A percentile compares a stretch with the other conserved stretches of the same genome.
Conservation (phyloP, 371 early-diverging fungal species). For the Phascolomyces articulosus region DNA sequence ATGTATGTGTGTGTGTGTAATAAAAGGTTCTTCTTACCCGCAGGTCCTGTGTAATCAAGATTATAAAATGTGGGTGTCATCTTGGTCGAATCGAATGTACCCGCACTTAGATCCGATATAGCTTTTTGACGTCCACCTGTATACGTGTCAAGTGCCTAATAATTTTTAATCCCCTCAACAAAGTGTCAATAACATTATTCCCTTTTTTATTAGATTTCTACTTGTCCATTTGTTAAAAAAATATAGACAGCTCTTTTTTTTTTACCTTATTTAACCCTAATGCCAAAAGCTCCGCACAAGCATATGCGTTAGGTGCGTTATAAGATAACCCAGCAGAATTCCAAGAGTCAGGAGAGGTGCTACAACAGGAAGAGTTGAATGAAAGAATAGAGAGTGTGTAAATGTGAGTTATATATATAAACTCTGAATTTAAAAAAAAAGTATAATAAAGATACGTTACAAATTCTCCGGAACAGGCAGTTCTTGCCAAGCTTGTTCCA, state of each 20-base stretch:
- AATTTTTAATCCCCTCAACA: no score
- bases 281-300: conserved; percentile 42
- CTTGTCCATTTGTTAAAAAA: no score
- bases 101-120: conserved; percentile 24
- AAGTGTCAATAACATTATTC: no score
- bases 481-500: conserved; percentile 29
- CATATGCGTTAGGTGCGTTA: conserved; percentile 43
- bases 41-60: conserved; percentile 46
- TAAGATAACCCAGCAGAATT: conserved; percentile 32
- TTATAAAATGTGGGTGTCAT: conserved; percentile 45
- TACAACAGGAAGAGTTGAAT: conserved; percentile 4
- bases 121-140: conserved; percentile 39
- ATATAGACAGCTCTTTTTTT: neutral
- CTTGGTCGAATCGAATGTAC: conserved; percentile 29
- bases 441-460: conserved; percentile 13
- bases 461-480: conserved; percentile 28
- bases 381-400: no score
- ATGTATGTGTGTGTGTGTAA: conserved; percentile 25
- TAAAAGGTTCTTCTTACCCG: conserved; percentile 24
- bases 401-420: no score
- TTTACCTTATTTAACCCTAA: conserved; percentile 39
- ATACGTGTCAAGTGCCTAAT: conserved; percentile 36
- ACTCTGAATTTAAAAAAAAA: neutral
- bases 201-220: no score
- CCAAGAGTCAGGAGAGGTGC: conserved; percentile 29